These are phyloP conservation scores for Alternaria brassicae DNA, from an alignment of 2,329 filamentous ascomycete species.

Conservation along the genomic window DNA sequence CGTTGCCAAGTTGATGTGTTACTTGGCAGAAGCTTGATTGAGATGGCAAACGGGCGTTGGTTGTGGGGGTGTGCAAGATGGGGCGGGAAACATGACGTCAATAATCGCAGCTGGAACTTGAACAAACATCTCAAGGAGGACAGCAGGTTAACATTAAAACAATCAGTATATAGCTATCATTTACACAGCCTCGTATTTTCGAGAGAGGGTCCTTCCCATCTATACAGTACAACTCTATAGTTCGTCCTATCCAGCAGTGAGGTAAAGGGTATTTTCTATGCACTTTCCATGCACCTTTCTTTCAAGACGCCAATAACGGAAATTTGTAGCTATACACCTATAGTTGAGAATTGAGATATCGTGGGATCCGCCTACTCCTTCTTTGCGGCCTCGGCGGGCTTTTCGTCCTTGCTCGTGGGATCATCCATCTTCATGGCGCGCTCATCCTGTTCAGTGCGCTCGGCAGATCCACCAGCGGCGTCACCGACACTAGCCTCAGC, in stretches of 20 bases:
- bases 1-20: constrained; percentile 8
- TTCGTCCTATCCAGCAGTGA: constrained; percentile 11
- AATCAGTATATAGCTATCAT: no score
- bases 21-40: constrained; percentile 5
- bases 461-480: constrained; percentile 34
- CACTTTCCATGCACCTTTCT: background rate
- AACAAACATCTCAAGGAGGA: no score
- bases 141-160: no score
- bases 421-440: constrained; percentile 34
- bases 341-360: constrained; percentile 16
- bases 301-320: constrained; percentile 12
- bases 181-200: background rate
- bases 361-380: constrained; percentile 17
- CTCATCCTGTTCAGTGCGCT: constrained; percentile 45
- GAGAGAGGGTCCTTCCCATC: background rate
- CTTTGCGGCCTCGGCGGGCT: constrained; percentile 15
- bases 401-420: constrained; percentile 28
- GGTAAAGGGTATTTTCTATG: constrained; percentile 28
- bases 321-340: constrained; percentile 29
- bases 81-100: constrained; percentile 5
- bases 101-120: no score
- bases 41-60: background rate
- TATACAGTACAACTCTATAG: constrained; percentile 12
- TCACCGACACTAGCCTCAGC: constrained; percentile 43
- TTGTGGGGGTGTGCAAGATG: background rate